Percentiles rank a stretch among this genome's conserved stretches.
Evolutionary conservation across 208 protist genomes (phyloP).

Genomic region (Novymonas esmeraldas): DNA sequence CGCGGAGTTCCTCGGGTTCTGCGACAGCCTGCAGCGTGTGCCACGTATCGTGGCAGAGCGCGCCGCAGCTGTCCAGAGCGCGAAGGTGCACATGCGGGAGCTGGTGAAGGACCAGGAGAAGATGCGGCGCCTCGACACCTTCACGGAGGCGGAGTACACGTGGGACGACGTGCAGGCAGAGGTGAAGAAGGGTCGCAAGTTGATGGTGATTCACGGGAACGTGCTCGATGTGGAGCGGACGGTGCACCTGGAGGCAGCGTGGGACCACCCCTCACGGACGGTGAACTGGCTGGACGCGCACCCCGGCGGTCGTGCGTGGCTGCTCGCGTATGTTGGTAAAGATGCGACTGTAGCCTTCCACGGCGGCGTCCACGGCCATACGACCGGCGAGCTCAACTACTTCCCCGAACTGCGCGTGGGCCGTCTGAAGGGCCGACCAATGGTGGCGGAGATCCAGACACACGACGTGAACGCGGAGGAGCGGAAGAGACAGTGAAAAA

Average conservation of each 20-base stretch:
- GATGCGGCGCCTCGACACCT: slow-evolving; percentile 37
- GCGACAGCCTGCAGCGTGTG: slow-evolving; percentile 56
- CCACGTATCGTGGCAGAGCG: slow-evolving; percentile 48
- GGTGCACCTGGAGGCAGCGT: slow-evolving; percentile 46
- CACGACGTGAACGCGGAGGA: not conserved
- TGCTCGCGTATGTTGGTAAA: slow-evolving; percentile 66
- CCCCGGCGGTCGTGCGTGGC: slow-evolving; percentile 65
- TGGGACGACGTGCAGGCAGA: slow-evolving; percentile 52
- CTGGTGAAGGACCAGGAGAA: slow-evolving; percentile 31
- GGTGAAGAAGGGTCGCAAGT: slow-evolving; percentile 50
- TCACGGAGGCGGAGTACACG: slow-evolving; percentile 33
- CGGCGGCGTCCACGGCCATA: slow-evolving; percentile 69
- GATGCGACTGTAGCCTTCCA: slow-evolving; percentile 70
- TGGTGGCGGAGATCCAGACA: not conserved
- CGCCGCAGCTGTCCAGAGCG: slow-evolving; percentile 7
- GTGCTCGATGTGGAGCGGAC: slow-evolving; percentile 57
- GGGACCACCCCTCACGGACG: slow-evolving; percentile 50
- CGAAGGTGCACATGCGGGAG: slow-evolving; percentile 40
- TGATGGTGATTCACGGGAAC: slow-evolving; percentile 58
- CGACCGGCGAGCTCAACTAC: slow-evolving; percentile 52
- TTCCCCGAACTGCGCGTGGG: slow-evolving; percentile 61
- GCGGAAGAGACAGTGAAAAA: too few relatives aligned
- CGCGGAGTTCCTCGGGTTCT: slow-evolving; percentile 46
- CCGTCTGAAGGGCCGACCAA: too few relatives aligned
- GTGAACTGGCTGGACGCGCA: slow-evolving; percentile 63